Conservation (phyloP, 352 stramenopile genomes). For the Pilasporangium apinafurcum region DNA sequence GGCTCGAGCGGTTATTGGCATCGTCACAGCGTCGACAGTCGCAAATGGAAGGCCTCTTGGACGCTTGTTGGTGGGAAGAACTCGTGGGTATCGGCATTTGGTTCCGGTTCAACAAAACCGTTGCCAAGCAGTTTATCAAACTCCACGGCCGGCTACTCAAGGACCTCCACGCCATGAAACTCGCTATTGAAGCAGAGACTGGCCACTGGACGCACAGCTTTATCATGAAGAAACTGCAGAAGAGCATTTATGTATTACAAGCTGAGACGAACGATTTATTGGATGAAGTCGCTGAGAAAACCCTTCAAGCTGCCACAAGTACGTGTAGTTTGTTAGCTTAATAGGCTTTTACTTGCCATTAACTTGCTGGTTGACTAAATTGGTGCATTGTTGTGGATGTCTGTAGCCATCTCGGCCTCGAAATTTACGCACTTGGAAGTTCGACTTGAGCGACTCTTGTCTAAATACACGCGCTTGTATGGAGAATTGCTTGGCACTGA, state of each 20-base stretch:
- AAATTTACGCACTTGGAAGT: slow-evolving; percentile 48
- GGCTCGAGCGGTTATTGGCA: slow-evolving; percentile 36
- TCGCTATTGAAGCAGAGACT: slow-evolving; percentile 62
- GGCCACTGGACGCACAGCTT: slow-evolving; percentile 52
- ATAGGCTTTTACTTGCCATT: slow-evolving; percentile 11
- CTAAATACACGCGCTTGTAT: slow-evolving; percentile 54
- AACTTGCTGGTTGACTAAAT: no score
- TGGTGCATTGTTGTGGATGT: no score
- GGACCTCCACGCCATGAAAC: slow-evolving; percentile 65
- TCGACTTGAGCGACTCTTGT: slow-evolving; percentile 40
- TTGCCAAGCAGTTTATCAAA: slow-evolving; percentile 61
- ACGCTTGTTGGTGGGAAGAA: slow-evolving; percentile 75
- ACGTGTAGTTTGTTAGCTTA: slow-evolving; percentile 3
- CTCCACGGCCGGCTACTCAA: slow-evolving; percentile 41
- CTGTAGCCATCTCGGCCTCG: slow-evolving; percentile 23
- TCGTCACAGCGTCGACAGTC: slow-evolving; percentile 19
- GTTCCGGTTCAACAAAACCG: slow-evolving; percentile 68
- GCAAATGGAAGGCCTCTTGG: slow-evolving; percentile 48
- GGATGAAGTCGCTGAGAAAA: slow-evolving; percentile 45
- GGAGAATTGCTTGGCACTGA: slow-evolving; percentile 37
- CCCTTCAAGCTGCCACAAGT: slow-evolving; percentile 14
- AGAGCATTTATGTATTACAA: slow-evolving; percentile 61
- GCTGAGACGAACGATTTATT: slow-evolving; percentile 57
- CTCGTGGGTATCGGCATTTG: slow-evolving; percentile 39
- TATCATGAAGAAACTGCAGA: slow-evolving; percentile 59